Evolutionary conservation across 306 rosid species (phyloP).

Genomic region (Sicyos edulis): DNA sequence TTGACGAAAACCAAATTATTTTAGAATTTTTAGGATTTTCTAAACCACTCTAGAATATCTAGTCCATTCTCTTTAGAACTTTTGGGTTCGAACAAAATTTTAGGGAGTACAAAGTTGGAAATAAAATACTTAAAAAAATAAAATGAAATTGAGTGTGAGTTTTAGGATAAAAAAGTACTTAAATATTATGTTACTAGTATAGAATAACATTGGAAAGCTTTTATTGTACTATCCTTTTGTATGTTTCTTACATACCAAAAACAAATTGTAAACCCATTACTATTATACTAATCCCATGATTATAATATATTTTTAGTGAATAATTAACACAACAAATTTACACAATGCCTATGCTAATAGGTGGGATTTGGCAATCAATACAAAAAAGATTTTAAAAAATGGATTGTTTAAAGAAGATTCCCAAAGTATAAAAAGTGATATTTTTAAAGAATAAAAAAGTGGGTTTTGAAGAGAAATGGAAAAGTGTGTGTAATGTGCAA

Average conservation of each 20-base stretch:
- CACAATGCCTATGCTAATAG: too few relatives aligned
- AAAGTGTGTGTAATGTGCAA: not conserved
- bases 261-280: not conserved
- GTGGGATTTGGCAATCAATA: not conserved
- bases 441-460: not conserved
- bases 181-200: too few relatives aligned
- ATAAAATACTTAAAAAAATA: not conserved
- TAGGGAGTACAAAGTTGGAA: not conserved
- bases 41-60: too few relatives aligned
- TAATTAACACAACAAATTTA: not conserved
- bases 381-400: not conserved
- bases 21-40: too few relatives aligned
- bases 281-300: not conserved
- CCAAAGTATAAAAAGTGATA: slow-evolving; percentile 9
- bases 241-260: too few relatives aligned
- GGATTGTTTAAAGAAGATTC: not conserved
- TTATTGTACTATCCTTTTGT: too few relatives aligned
- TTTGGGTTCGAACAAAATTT: not conserved
- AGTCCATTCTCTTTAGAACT: too few relatives aligned
- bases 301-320: not conserved
- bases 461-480: not conserved
- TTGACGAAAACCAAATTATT: too few relatives aligned
- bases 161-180: too few relatives aligned
- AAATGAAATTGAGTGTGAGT: not conserved
- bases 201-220: too few relatives aligned